phyloP scores from a whole-genome alignment of 257 asterid species.

The Gardenia jasminoides region DNA sequence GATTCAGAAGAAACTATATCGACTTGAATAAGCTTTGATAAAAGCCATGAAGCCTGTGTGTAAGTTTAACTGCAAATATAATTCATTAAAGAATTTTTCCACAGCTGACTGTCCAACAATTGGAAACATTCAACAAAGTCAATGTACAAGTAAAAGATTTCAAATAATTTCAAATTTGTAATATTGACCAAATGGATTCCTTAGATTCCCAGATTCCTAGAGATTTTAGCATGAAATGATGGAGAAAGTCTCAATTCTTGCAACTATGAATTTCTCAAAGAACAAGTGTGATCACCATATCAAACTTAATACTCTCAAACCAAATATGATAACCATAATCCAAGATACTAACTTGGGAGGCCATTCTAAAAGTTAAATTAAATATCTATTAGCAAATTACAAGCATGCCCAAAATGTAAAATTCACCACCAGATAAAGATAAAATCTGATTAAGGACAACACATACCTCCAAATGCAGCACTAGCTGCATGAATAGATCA shows the following conservation, averaged over 20 bases:
- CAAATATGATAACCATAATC: background rate
- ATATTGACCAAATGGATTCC: background rate
- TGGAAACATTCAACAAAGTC: background rate
- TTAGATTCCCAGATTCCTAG: background rate
- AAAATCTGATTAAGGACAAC: slow-evolving; percentile 6
- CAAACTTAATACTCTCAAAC: background rate
- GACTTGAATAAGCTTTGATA: background rate
- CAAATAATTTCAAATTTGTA: background rate
- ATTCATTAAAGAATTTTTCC: background rate
- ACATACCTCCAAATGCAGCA: slow-evolving; percentile 88
- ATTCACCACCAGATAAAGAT: background rate
- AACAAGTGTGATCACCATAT: background rate
- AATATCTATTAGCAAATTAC: no score
- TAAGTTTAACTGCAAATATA: background rate
- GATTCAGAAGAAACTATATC: background rate
- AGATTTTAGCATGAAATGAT: background rate
- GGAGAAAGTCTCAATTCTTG: background rate
- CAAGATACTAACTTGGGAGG: background rate
- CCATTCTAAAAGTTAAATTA: no score
- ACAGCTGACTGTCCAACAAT: background rate
- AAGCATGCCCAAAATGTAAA: background rate
- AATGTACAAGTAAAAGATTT: background rate
- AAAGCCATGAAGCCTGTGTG: background rate
- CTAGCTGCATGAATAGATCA: slow-evolving; percentile 75
- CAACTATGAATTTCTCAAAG: background rate